Conservation (phyloP, 1,139 yeast species). For the Protomyces lactucae-debilis region DNA sequence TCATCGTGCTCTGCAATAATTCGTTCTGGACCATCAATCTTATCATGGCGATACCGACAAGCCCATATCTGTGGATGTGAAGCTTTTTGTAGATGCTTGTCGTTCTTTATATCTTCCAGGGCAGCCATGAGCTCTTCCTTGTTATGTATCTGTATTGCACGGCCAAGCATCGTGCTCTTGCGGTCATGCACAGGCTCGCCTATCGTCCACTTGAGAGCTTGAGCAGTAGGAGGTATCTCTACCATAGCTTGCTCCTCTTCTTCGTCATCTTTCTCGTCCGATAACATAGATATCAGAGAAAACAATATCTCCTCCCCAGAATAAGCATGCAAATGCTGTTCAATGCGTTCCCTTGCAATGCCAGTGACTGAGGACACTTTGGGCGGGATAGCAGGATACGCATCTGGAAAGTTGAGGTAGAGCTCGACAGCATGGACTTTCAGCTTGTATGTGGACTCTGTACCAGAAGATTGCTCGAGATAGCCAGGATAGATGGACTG, state of each 20-base stretch:
- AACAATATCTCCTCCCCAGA: constrained; percentile 8
- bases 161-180: constrained; percentile 79
- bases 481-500: constrained; percentile 15
- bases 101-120: constrained; percentile 48
- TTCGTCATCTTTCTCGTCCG: background rate
- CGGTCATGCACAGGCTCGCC: constrained; percentile 78
- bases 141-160: constrained; percentile 56
- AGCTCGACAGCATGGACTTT: background rate
- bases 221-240: background rate
- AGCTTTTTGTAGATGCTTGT: constrained; percentile 60
- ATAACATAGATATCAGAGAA: background rate
- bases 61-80: constrained; percentile 60
- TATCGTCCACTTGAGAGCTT: constrained; percentile 50
- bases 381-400: constrained; percentile 1
- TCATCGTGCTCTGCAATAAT: constrained; percentile 83
- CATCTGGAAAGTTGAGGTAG: constrained; percentile 3
- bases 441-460: constrained; percentile 5
- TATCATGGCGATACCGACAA: constrained; percentile 7
- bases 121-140: constrained; percentile 60
- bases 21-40: background rate
- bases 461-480: background rate
- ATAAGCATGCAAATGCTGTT: background rate
- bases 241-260: background rate
- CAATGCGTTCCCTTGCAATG: background rate
- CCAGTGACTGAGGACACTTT: constrained; percentile 1